Conservation (phyloP, 2,329 filamentous ascomycete genomes). For the Sporothrix brunneoviolacea region DNA sequence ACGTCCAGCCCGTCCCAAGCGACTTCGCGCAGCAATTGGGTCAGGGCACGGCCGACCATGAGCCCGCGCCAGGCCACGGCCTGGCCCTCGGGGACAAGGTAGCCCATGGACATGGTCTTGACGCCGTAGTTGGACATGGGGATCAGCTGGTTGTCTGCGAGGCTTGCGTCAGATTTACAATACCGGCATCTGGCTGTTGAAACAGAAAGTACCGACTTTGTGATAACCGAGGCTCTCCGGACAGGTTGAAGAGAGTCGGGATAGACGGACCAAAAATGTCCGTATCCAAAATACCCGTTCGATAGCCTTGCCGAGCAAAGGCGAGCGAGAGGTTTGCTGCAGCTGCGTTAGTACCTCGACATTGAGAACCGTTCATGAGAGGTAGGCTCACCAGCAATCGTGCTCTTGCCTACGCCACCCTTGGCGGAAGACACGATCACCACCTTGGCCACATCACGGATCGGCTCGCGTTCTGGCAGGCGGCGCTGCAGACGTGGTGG, state of each 20-base stretch:
- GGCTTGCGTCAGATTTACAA: too few relatives aligned
- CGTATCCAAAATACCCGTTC: conserved; percentile 83
- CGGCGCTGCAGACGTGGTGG: conserved; percentile 73
- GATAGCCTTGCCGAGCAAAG: conserved; percentile 73
- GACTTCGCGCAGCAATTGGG: conserved; percentile 91
- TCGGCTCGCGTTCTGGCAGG: conserved; percentile 71
- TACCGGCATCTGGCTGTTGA: too few relatives aligned
- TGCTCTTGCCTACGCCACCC: conserved; percentile 96
- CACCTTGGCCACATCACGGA: conserved; percentile 81
- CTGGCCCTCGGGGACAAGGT: conserved; percentile 70
- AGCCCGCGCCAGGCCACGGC: conserved; percentile 92
- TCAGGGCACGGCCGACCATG: conserved; percentile 96
- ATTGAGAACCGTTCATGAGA: too few relatives aligned
- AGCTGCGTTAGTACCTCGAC: not conserved
- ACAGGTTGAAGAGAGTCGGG: conserved; percentile 78
- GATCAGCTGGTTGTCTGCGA: conserved; percentile 71
- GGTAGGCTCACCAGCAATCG: conserved; percentile 60
- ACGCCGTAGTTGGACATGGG: conserved; percentile 92
- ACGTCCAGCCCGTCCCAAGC: conserved; percentile 88
- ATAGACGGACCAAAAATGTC: conserved; percentile 97
- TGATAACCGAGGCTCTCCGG: conserved; percentile 70
- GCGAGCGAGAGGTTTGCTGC: conserved; percentile 75
- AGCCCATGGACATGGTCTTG: conserved; percentile 99
- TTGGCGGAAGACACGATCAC: conserved; percentile 96
- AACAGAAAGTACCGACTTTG: too few relatives aligned